phyloP scores from a whole-genome alignment of 441 rosid genomes.

The Viola pubescens region DNA sequence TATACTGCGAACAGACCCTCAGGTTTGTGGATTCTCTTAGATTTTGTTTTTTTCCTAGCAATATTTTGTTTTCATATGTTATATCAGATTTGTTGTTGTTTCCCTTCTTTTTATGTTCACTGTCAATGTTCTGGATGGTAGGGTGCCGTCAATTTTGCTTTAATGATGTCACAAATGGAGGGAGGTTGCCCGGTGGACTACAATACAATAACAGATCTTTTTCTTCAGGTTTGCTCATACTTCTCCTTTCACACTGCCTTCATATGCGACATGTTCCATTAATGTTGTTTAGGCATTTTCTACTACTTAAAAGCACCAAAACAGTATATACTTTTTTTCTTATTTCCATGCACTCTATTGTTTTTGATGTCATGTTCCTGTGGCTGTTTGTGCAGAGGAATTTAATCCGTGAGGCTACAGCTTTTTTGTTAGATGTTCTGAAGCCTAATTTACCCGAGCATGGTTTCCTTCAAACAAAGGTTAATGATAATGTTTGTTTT shows the following conservation, averaged over 20 bases:
- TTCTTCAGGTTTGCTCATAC: slow-evolving; percentile 56
- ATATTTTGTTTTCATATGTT: not conserved
- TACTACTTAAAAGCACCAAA: no score
- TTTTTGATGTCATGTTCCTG: not conserved
- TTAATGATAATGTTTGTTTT: slow-evolving; percentile 2
- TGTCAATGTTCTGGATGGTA: slow-evolving; percentile 20
- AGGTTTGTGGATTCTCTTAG: slow-evolving; percentile 36
- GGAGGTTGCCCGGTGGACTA: slow-evolving; percentile 90
- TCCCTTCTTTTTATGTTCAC: not conserved
- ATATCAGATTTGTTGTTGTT: not conserved
- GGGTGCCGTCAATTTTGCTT: slow-evolving; percentile 92
- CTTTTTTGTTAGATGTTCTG: slow-evolving; percentile 81
- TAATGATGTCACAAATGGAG: slow-evolving; percentile 98
- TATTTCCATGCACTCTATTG: not conserved
- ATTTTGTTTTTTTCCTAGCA: not conserved
- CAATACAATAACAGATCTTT: slow-evolving; percentile 86
- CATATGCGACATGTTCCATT: no score
- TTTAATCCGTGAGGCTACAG: slow-evolving; percentile 86
- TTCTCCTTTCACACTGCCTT: not conserved
- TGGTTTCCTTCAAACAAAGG: slow-evolving; percentile 80
- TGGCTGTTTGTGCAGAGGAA: slow-evolving; percentile 45
- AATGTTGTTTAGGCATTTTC: not conserved
- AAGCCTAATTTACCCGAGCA: slow-evolving; percentile 88
- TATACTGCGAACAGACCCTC: slow-evolving; percentile 82
- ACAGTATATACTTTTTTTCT: no score